Evolutionary conservation across 345 rosid genomes (phyloP), one percentile per base, ranked within the genome.

Genomic region (Lenwebbia sp.): DNA sequence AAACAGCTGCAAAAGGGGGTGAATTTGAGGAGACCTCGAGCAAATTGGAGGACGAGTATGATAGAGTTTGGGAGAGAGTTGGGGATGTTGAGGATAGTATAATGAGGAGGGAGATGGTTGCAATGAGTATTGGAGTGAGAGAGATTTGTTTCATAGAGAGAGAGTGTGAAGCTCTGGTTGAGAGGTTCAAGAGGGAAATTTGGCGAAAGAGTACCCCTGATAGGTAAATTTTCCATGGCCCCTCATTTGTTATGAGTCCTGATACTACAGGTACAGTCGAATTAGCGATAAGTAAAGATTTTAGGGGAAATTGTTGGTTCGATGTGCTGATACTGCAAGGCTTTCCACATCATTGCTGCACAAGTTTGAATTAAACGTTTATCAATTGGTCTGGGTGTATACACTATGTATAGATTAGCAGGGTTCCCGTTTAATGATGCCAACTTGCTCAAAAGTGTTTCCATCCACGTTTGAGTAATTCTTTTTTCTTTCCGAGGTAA

Each of bases 81-180:
- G 98, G 93, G 84, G 95, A 92, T 88, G 89, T 93, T 82, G 95
- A 93, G 50, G 96, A 93, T 89, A 83, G 26, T 49, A 91, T 94
- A 87, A 85, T 90, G 78, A 92, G 90, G 92, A 92, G 88, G 87
- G 98, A 96, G 91, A 91, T 95, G 0, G 54, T 86, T 82, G 92
- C 94, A 3, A 82, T 95, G 90, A 96, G 98, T 86, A 83, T 92
- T 87, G 95, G 97, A 49, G 93, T 95, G 85, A 92, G 98, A 87
- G 99, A 95, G 93, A 94, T 96, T 88, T 90, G 92, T 85, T 93
- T 90, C 88, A 93, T 96, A 58, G 97, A 95, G 91, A 93, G 96
- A 87, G 98, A 95, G 87, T 94, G 95, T 91, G 94, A 86, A 83
- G 95, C 91, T 90, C 89, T 95, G 95, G 95, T 95, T 83, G 90